A percentile compares a stretch with the other conserved stretches of the same genome.
These are phyloP conservation scores for Colletotrichum navitas DNA, from an alignment of 2,329 filamentous ascomycete genomes.

Conservation along the genomic window DNA sequence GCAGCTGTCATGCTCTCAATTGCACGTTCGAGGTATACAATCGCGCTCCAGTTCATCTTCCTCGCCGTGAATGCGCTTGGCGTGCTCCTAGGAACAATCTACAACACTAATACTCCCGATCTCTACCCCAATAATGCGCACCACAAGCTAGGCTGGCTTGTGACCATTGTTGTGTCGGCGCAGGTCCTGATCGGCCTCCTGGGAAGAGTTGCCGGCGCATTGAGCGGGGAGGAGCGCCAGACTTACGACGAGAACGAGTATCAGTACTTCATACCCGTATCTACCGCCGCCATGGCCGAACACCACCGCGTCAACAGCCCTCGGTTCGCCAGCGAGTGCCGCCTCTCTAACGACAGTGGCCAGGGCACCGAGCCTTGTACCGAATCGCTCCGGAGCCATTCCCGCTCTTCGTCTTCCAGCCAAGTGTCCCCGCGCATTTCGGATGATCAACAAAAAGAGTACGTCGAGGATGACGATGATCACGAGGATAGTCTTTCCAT, in stretches of 20 bases:
- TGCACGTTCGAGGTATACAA: slow-evolving; percentile 79
- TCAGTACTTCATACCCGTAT: slow-evolving; percentile 73
- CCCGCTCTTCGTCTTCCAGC: slow-evolving; percentile 70
- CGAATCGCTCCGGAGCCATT: slow-evolving; percentile 74
- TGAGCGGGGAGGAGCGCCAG: slow-evolving; percentile 15
- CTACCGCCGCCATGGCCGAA: slow-evolving; percentile 66
- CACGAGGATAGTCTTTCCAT: slow-evolving; percentile 53
- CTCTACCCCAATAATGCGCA: slow-evolving; percentile 91
- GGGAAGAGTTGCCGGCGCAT: slow-evolving; percentile 66
- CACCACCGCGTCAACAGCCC: slow-evolving; percentile 56
- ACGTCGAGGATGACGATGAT: slow-evolving; percentile 62
- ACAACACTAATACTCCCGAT: slow-evolving; percentile 86
- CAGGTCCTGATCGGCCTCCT: slow-evolving; percentile 79
- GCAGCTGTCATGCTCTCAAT: slow-evolving; percentile 88
- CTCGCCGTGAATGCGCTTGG: slow-evolving; percentile 73
- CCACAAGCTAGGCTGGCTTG: slow-evolving; percentile 87
- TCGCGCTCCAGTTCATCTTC: slow-evolving; percentile 78
- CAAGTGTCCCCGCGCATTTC: slow-evolving; percentile 50
- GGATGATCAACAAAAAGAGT: slow-evolving; percentile 55
- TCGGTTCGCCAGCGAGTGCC: slow-evolving; percentile 52
- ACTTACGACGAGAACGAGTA: slow-evolving; percentile 57
- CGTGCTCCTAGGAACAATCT: slow-evolving; percentile 74
- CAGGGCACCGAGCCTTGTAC: slow-evolving; percentile 80
- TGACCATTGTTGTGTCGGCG: slow-evolving; percentile 77
- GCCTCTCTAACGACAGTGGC: slow-evolving; percentile 78